Base-by-base conservation (phyloP, 441 rosid species). In the Geranium incanum region DNA sequence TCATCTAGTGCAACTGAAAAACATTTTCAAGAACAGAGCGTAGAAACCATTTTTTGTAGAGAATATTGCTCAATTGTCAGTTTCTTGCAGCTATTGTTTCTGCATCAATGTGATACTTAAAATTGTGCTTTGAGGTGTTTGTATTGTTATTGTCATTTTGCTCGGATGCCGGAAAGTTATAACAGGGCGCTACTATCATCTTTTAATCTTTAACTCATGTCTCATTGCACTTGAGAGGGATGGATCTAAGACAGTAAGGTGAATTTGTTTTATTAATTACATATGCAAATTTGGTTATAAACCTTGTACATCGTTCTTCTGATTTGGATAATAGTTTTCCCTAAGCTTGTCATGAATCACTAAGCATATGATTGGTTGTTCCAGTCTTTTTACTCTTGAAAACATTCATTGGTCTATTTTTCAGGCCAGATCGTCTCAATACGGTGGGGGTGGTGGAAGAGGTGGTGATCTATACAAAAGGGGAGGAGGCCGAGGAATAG, bases 391-490 rank as follows among this genome's bases (percentile, higher is more conserved):
- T 72, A 64, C 70, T 52, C 52, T 50, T 63, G 69, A 70, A 74
- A 64, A 67, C 48, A 65, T 11, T 71, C 64, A 69, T 7, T 19
- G 28, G 60, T 43, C 7, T 64, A 55, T 70, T 72, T 66, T 83
- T 79, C 79, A 80, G 86, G 84, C 16, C 55, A 69, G 71, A 72
- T 71, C 36, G 68, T 68, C 74, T 28, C 69, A 43, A 16, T 65
- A 33, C 65, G 52, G 41, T 71, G 76, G 55, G 12, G 75, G 73
- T 18, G 62, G 71, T 69, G 72, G 75, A 73, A 6, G 74, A 66
- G 77, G 71, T 69, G 72, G 21, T 21, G 33, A 48, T 63, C 19
- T 68, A 19, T 76, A 65, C 12, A 57, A 60, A 60, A 28, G 33
- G 33, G 71, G 70, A 65, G 48, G 65, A 45, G 64, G 76, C 33